Evolutionary conservation across 352 stramenopile species (phyloP).

Genomic region (Phytophthora palmivora): DNA sequence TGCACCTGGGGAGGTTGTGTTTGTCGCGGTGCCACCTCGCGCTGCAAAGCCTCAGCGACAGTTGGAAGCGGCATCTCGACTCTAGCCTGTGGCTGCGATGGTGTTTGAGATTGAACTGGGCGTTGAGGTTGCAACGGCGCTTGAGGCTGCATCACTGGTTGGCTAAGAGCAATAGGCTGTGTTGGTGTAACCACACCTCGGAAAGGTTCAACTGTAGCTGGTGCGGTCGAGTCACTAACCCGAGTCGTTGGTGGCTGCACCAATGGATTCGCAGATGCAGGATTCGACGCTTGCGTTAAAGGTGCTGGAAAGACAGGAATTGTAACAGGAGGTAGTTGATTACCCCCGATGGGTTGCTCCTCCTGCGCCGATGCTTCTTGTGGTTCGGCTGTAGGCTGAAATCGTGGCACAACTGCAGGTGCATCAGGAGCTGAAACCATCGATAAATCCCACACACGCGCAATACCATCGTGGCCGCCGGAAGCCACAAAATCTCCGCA

Average conservation of each 20-base stretch:
- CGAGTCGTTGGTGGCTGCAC: conserved; percentile 11
- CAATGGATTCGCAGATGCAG: not conserved
- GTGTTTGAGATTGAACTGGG: conserved; percentile 1
- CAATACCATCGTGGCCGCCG: conserved; percentile 93
- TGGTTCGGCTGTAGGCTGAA: conserved; percentile 59
- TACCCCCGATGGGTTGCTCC: conserved; percentile 11
- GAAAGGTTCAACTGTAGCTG: conserved; percentile 10
- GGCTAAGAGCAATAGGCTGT: conserved; percentile 6
- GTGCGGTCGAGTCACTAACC: not conserved
- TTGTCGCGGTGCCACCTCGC: conserved; percentile 35
- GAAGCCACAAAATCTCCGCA: conserved; percentile 92
- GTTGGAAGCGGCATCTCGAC: conserved; percentile 21
- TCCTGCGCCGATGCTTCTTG: conserved; percentile 25
- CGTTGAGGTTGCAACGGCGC: not conserved
- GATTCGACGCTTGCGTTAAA: conserved; percentile 3
- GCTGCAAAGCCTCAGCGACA: conserved; percentile 30
- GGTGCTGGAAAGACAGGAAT: conserved; percentile 5
- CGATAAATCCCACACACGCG: conserved; percentile 90
- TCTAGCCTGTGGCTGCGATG: conserved; percentile 16
- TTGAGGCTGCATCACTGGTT: conserved; percentile 12
- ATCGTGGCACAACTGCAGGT: conserved; percentile 55
- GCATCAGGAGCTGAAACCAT: conserved; percentile 53
- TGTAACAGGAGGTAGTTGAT: conserved; percentile 9
- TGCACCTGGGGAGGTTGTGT: conserved; percentile 65
- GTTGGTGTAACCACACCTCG: conserved; percentile 10